Evolutionary conservation across 208 protist species (phyloP).

Genomic region (Leishmania aethiopica): DNA sequence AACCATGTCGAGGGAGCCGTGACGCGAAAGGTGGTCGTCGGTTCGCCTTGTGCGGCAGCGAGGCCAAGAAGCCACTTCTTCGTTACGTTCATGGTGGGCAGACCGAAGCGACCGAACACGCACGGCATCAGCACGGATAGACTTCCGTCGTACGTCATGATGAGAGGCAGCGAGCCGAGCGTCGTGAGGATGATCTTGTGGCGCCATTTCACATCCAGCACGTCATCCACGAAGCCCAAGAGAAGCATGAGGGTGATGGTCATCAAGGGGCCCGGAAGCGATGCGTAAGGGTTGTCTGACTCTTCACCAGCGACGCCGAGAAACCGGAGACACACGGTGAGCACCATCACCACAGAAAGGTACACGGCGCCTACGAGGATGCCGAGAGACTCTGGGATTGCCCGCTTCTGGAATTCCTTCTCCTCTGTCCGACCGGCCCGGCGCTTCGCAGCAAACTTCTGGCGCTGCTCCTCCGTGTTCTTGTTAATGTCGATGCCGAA

Average conservation of each 20-base stretch:
- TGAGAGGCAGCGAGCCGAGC: constrained; percentile 94
- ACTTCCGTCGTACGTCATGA: constrained; percentile 93
- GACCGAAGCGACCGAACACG: constrained; percentile 29
- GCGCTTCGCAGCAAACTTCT: constrained; percentile 49
- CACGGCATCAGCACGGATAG: constrained; percentile 89
- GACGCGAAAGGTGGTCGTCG: not conserved
- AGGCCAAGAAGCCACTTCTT: constrained; percentile 19
- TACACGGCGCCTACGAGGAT: constrained; percentile 81
- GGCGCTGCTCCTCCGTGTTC: constrained; percentile 67
- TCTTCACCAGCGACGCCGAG: constrained; percentile 28
- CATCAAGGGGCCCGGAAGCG: constrained; percentile 85
- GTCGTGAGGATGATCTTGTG: constrained; percentile 98
- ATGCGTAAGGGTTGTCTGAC: constrained; percentile 43
- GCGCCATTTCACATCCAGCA: constrained; percentile 98
- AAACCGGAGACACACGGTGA: constrained; percentile 38
- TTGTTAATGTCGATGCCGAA: constrained; percentile 97
- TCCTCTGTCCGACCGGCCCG: constrained; percentile 26
- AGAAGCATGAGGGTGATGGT: constrained; percentile 98
- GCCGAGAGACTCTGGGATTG: constrained; percentile 78
- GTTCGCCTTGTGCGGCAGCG: not conserved
- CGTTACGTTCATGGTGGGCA: constrained; percentile 21
- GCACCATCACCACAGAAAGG: constrained; percentile 64
- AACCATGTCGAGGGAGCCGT: constrained; percentile 19
- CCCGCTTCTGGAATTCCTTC: constrained; percentile 41
- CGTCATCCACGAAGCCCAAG: constrained; percentile 99